These are phyloP conservation scores for Rhododendron mucronatum DNA, from an alignment of 148 eudicot species.

Conservation along the genomic window DNA sequence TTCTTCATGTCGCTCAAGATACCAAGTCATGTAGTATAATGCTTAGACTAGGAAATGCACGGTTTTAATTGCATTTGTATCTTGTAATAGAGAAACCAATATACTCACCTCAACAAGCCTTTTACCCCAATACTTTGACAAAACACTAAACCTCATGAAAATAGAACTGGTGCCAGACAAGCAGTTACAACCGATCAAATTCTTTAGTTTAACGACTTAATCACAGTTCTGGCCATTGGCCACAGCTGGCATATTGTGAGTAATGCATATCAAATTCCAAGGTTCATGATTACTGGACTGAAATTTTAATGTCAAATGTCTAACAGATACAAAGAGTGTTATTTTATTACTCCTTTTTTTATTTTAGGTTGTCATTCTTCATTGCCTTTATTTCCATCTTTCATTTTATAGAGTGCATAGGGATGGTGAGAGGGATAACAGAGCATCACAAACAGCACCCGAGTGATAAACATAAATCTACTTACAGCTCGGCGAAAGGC, in stretches of 20 bases:
- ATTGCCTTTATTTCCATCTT: too few species aligned
- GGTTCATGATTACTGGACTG: neutral
- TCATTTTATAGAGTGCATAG: neutral
- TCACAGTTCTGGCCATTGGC: neutral
- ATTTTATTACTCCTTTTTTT: neutral
- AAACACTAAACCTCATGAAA: neutral
- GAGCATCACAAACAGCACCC: neutral
- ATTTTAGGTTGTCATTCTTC: neutral
- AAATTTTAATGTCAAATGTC: neutral
- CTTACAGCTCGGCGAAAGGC: conserved; percentile 95
- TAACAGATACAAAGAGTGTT: neutral
- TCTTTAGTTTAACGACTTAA: neutral
- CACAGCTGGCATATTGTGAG: neutral
- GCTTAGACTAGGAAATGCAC: neutral
- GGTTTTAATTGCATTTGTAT: neutral
- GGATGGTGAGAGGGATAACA: neutral
- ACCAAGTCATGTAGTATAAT: neutral
- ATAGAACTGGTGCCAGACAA: neutral
- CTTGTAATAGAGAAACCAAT: neutral
- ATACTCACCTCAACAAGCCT: neutral
- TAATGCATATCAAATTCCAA: neutral
- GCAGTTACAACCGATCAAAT: neutral
- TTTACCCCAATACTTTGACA: neutral
- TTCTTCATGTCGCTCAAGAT: neutral
- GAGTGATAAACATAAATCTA: neutral